Conservation (phyloP, 768 basidiomycete genomes). For the Pleurotus tuoliensis region DNA sequence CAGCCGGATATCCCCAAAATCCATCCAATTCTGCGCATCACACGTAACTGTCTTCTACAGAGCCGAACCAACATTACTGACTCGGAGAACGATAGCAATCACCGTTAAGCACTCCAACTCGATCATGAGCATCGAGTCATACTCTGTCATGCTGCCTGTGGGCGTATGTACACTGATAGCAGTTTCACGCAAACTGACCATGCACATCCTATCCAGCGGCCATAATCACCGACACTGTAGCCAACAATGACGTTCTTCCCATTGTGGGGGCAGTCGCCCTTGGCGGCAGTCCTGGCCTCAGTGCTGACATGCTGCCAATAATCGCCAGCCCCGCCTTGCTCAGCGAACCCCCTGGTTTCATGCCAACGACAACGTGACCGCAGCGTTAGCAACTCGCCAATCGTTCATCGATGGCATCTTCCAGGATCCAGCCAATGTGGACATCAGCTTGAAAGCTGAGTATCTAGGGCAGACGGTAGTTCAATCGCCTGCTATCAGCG, state of each 20-base stretch:
- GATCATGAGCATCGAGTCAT: no score
- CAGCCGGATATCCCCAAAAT: no score
- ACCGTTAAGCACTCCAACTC: no score
- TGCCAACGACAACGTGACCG: conserved; percentile 17
- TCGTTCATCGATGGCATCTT: conserved; percentile 25
- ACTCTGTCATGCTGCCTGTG: no score
- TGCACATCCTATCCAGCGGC: conserved; percentile 14
- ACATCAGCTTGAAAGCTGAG: conserved; percentile 17
- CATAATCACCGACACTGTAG: conserved; percentile 24
- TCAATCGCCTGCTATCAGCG: conserved; percentile 16
- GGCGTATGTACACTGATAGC: no score
- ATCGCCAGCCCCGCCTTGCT: conserved; percentile 13
- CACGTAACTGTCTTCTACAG: no score
- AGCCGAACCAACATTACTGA: no score
- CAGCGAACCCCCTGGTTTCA: conserved; percentile 8
- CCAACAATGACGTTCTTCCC: conserved; percentile 20
- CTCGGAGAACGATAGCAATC: no score
- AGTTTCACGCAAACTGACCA: no score
- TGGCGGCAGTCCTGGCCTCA: conserved; percentile 22
- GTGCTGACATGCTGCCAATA: conserved; percentile 13
- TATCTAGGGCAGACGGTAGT: conserved; percentile 20
- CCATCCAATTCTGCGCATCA: no score
- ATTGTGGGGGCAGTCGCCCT: conserved; percentile 27
- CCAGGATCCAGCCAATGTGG: conserved; percentile 20
- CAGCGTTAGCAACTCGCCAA: conserved; percentile 15